These are phyloP conservation scores for Fusarium lyarnte DNA, from an alignment of 2,329 filamentous ascomycete genomes.

Conservation along the genomic window DNA sequence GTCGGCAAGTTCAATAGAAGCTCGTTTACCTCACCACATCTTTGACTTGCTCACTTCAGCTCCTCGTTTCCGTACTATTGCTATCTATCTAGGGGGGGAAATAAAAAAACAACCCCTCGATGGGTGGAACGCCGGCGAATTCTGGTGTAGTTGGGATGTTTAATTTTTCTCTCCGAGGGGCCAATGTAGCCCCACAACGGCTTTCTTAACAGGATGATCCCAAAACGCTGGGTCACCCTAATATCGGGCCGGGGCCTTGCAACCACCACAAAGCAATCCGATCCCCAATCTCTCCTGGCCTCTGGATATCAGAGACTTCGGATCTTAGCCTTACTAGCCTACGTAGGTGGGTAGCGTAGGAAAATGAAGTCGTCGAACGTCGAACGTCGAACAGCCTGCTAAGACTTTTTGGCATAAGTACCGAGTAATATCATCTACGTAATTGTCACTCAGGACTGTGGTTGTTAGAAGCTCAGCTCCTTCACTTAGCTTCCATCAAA, in stretches of 20 bases:
- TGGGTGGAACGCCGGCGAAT: no score
- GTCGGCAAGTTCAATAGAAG: no score
- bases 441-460: neutral
- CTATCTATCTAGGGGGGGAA: neutral
- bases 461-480: neutral
- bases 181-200: constrained; percentile 29
- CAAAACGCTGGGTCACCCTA: constrained; percentile 39
- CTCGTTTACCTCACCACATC: neutral
- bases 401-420: no score
- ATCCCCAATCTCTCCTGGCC: constrained; percentile 1
- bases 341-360: neutral
- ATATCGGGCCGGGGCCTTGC: constrained; percentile 32
- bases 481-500: neutral
- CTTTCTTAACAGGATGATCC: constrained; percentile 26
- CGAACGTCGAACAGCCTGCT: neutral
- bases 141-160: no score
- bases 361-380: neutral
- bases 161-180: no score
- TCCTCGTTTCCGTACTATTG: neutral
- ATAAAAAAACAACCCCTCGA: no score
- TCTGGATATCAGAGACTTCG: neutral
- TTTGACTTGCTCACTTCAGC: neutral
- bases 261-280: constrained; percentile 32
- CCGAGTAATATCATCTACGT: no score
- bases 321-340: no score